Evolutionary conservation across 2,329 filamentous ascomycete genomes (phyloP).

Genomic region (Trichoderma cornu-damae): DNA sequence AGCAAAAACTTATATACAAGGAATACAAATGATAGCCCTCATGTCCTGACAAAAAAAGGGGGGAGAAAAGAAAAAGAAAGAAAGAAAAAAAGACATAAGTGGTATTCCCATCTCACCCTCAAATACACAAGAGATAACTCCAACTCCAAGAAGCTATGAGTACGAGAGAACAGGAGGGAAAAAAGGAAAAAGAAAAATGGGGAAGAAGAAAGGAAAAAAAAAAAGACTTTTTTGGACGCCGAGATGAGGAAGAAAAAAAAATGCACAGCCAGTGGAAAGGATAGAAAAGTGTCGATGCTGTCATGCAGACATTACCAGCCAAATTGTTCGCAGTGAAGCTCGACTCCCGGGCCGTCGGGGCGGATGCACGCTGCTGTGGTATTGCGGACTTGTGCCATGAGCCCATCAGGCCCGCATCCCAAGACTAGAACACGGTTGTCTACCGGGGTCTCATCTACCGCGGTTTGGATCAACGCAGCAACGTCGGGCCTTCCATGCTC

Average conservation of each 20-base stretch:
- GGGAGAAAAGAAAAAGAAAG: background rate
- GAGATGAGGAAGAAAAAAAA: background rate
- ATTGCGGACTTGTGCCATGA: slow-evolving; percentile 41
- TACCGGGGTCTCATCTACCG: slow-evolving; percentile 27
- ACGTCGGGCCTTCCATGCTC: slow-evolving; percentile 37
- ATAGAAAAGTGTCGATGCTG: background rate
- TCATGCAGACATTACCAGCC: slow-evolving; percentile 35
- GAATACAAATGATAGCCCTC: background rate
- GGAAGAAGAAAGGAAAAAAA: background rate
- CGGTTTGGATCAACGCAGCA: slow-evolving; percentile 30
- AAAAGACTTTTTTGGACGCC: background rate
- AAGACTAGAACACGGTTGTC: slow-evolving; percentile 39
- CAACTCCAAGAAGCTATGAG: background rate
- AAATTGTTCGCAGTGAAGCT: slow-evolving; percentile 47
- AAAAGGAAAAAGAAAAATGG: background rate
- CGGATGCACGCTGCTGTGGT: slow-evolving; percentile 38
- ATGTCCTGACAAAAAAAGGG: background rate
- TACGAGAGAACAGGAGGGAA: too few species aligned
- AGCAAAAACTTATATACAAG: background rate
- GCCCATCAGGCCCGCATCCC: slow-evolving; percentile 42
- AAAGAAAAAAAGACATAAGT: background rate
- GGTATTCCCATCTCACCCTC: background rate
- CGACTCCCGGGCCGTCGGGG: slow-evolving; percentile 39
- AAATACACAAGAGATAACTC: background rate
- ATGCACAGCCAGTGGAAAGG: background rate